A percentile compares a stretch with the other conserved stretches of the same genome.
Conservation (phyloP, 179 eudicot genomes). For the Vitellaria paradoxa region DNA sequence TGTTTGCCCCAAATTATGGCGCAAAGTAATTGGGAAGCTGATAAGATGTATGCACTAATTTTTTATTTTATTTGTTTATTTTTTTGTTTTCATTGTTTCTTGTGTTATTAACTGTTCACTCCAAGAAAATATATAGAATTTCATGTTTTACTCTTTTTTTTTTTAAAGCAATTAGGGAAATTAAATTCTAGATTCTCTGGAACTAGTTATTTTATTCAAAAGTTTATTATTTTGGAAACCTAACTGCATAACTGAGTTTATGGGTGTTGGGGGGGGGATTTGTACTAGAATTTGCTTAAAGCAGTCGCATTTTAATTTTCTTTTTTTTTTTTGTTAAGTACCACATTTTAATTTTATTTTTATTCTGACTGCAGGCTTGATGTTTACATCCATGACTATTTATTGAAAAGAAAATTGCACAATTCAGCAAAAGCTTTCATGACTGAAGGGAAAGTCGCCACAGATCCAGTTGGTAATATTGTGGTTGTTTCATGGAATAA, state of each 20-base stretch:
- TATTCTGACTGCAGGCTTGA: constrained; percentile 60
- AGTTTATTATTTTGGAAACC: too few species aligned
- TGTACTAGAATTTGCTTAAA: neutral
- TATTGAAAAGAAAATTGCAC: constrained; percentile 86
- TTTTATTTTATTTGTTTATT: too few species aligned
- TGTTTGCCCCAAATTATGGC: constrained; percentile 47
- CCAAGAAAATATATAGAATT: neutral
- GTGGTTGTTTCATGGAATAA: neutral
- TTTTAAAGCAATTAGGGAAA: neutral
- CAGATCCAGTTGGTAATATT: constrained; percentile 90
- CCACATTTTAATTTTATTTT: neutral
- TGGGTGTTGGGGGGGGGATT: neutral
- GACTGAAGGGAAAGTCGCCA: constrained; percentile 97
- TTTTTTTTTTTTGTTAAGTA: too few species aligned
- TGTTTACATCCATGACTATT: constrained; percentile 94
- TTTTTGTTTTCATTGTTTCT: neutral
- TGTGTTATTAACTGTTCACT: neutral
- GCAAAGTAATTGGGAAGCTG: constrained; percentile 97
- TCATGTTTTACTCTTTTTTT: neutral
- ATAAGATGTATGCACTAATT: constrained; percentile 66
- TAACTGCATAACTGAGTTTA: too few species aligned
- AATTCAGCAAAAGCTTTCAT: constrained; percentile 95
- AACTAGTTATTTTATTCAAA: too few species aligned
- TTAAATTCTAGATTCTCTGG: neutral
- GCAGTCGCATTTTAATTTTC: neutral